Evolutionary conservation across 192 early-diverging fungal genomes (phyloP), one percentile per base, ranked within the genome.

Genomic region (Obelidium mucronatum): DNA sequence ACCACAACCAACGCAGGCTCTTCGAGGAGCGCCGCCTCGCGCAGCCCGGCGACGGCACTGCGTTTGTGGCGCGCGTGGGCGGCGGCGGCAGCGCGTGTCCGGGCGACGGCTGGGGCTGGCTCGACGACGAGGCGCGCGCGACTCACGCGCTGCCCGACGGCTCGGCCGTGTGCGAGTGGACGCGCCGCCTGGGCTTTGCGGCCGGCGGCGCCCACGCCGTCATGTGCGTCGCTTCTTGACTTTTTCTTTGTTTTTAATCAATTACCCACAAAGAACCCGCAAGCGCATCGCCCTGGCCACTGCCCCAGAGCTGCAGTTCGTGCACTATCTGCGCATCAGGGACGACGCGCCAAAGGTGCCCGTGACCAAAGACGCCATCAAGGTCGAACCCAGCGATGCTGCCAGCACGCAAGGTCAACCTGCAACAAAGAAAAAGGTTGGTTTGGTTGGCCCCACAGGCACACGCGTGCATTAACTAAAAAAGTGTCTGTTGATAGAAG

Each of bases 151-250:
- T 69, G 36, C 72, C 76, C 0, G 64, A 66, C 40, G 34, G 37
- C 22, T 34, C 40, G 62, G 67, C 4, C 61, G 73, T 35, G 79
- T 67, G 68, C 69, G 67, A 66, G 34, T 17, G 31, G 19, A 66
- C 64, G 34, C 64, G 64, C 24, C 11, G 11, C 11, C 44, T 31
- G 19, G 2, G 40, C 64, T 66, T 66, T 36, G 28, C 31, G 11
- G 34, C 22, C 13, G 34, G 40, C 34, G 64, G 19, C 17, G 13
- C 3, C 19, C 33, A 52, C 26, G 69, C 39, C n/a, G 24, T 71
- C 63, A 53, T 53, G 42, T 70, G 19, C 0, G 44, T 19, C 19
- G 8, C 40, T 67, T 40, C 22, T 17, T 1, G 30, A 17, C n/a
- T n/a, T n/a, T n/a, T n/a, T n/a, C n/a, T n/a, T n/a, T n/a, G n/a